Evolutionary conservation across 495 filamentous ascomycete genomes (phyloP).

Genomic region (Eremomyces bilateralis): DNA sequence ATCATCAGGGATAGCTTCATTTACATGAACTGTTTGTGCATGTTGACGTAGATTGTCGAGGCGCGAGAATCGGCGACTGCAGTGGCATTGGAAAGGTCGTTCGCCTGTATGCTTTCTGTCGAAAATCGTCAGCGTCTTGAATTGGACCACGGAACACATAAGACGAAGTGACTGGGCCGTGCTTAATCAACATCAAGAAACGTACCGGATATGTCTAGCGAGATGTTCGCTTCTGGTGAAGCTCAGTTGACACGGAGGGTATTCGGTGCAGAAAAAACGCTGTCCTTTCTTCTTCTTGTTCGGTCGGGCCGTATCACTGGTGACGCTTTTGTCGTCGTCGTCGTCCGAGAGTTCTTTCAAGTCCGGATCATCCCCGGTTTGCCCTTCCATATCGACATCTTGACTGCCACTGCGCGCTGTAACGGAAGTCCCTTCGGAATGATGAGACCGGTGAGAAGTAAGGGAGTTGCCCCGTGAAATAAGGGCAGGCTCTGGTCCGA

Average conservation of each 20-base stretch:
- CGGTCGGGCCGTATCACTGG: constrained; percentile 38
- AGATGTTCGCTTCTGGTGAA: constrained; percentile 95
- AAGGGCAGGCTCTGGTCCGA: not conserved
- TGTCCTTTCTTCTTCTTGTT: constrained; percentile 93
- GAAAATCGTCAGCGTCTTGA: not conserved
- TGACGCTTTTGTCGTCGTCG: constrained; percentile 51
- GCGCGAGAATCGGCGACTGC: constrained; percentile 82
- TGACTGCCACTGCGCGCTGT: too few species aligned
- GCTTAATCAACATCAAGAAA: constrained; percentile 1
- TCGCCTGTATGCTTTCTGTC: constrained; percentile 93
- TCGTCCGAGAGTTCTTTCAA: constrained; percentile 42
- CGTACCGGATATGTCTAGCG: constrained; percentile 76
- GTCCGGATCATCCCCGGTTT: constrained; percentile 56
- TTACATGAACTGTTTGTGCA: constrained; percentile 92
- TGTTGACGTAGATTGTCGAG: constrained; percentile 93
- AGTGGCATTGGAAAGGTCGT: constrained; percentile 93
- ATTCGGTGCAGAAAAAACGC: constrained; percentile 92
- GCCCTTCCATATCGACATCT: constrained; percentile 55
- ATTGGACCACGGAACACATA: not conserved
- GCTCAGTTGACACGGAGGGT: constrained; percentile 80
- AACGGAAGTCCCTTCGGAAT: constrained; percentile 33
- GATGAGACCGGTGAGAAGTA: constrained; percentile 38
- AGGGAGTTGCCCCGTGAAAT: constrained; percentile 17
- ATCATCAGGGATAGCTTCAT: constrained; percentile 86
- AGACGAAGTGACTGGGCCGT: not conserved